Evolutionary conservation across 139 green algal species (phyloP).

Genomic region (Chlamydomonas schloesseri): DNA sequence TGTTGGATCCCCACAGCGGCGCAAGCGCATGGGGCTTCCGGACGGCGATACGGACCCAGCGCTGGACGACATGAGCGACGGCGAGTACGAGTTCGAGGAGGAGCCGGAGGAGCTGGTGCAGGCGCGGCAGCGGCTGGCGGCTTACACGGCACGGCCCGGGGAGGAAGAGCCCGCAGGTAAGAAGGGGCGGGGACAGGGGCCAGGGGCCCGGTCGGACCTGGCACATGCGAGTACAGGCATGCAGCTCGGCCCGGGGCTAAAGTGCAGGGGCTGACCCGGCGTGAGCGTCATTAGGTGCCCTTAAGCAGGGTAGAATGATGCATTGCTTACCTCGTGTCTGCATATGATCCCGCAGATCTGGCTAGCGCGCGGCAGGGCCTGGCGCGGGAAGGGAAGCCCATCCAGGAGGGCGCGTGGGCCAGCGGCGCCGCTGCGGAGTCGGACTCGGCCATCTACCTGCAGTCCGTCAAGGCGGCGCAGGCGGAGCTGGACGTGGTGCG

Average conservation of each 20-base stretch:
- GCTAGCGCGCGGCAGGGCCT: slow-evolving; percentile 28
- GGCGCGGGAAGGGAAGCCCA: background rate
- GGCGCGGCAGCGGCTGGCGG: slow-evolving; percentile 62
- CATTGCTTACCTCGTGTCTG: background rate
- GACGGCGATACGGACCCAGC: slow-evolving; percentile 82
- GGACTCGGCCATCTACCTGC: slow-evolving; percentile 47
- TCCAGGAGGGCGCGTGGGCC: background rate
- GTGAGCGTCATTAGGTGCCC: too few species aligned
- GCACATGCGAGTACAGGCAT: too few species aligned
- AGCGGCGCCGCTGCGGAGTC: background rate
- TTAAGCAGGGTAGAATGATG: background rate
- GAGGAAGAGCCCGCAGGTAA: slow-evolving; percentile 67
- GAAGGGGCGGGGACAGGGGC: too few species aligned
- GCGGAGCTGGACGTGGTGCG: slow-evolving; percentile 46
- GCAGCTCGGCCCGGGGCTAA: too few species aligned
- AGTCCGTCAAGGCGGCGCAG: slow-evolving; percentile 56
- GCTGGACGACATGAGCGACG: slow-evolving; percentile 74
- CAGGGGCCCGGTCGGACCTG: too few species aligned
- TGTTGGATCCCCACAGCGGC: slow-evolving; percentile 68
- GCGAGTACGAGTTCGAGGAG: slow-evolving; percentile 50
- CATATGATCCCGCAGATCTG: slow-evolving; percentile 5
- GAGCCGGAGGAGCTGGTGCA: slow-evolving; percentile 72
- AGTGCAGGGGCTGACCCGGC: too few species aligned
- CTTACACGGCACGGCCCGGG: slow-evolving; percentile 53
- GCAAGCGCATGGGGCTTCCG: slow-evolving; percentile 74